phyloP scores from a whole-genome alignment of 768 basidiomycete genomes.

The Scleroderma citrinum region DNA sequence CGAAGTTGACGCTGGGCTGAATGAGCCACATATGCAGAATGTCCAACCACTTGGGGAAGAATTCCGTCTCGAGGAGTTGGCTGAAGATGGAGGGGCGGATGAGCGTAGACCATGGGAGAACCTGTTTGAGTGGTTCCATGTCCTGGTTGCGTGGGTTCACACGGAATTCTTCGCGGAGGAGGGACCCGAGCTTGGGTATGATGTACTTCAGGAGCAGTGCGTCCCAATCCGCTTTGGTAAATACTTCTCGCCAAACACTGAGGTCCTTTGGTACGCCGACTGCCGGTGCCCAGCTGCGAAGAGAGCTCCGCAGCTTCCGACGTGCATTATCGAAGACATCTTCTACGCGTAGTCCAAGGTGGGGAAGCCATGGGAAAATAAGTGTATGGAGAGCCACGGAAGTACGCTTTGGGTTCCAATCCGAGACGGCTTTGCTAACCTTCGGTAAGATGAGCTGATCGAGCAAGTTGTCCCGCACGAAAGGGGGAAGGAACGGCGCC shows the following conservation, averaged over 20 bases:
- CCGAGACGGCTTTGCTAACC: conserved; percentile 72
- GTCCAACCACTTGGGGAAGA: conserved; percentile 97
- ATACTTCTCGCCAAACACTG: conserved; percentile 79
- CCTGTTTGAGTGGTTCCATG: conserved; percentile 70
- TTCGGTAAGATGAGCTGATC: conserved; percentile 96
- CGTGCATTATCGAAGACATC: conserved; percentile 82
- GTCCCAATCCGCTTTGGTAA: conserved; percentile 83
- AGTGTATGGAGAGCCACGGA: conserved; percentile 64
- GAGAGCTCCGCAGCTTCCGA: conserved; percentile 73
- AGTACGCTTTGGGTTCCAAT: conserved; percentile 69
- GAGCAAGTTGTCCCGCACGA: conserved; percentile 90
- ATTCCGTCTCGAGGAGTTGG: conserved; percentile 83
- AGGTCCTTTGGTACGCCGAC: conserved; percentile 78
- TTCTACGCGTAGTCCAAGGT: conserved; percentile 78
- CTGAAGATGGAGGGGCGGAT: conserved; percentile 73
- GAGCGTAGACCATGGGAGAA: conserved; percentile 71
- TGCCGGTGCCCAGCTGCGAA: conserved; percentile 67
- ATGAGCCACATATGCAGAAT: conserved; percentile 89
- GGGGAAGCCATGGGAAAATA: conserved; percentile 94
- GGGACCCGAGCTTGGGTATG: conserved; percentile 83
- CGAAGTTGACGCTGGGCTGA: conserved; percentile 82
- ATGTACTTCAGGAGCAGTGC: conserved; percentile 84
- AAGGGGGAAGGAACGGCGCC: conserved; percentile 81
- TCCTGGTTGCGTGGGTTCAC: conserved; percentile 90
- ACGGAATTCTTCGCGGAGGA: conserved; percentile 78